A percentile compares a stretch with the other conserved stretches of the same genome.
Evolutionary conservation across 2,329 filamentous ascomycete species (phyloP).

Genomic region (Alternaria hordeiaustralica): DNA sequence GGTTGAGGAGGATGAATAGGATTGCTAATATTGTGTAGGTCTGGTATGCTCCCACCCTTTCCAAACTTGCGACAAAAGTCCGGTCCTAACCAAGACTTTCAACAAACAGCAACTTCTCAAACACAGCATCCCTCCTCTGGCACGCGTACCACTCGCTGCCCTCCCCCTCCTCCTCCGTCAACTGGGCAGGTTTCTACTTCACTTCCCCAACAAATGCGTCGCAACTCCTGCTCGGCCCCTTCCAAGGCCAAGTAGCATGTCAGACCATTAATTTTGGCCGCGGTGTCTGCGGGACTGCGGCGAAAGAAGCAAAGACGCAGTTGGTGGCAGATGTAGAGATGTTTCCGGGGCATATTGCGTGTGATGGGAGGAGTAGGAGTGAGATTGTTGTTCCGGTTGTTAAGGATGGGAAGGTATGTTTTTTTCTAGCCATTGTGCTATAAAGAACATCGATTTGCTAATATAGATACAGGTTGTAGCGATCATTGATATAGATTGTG

Average conservation of each 20-base stretch:
- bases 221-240: slow-evolving; percentile 77
- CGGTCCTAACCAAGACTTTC: background rate
- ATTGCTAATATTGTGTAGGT: background rate
- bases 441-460: background rate
- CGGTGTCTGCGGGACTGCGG: slow-evolving; percentile 78
- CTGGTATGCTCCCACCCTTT: no score
- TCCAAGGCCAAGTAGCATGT: slow-evolving; percentile 77
- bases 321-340: slow-evolving; percentile 71
- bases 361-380: slow-evolving; percentile 76
- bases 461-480: slow-evolving; percentile 61
- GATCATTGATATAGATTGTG: slow-evolving; percentile 83
- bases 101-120: slow-evolving; percentile 68
- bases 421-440: background rate
- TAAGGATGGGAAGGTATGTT: slow-evolving; percentile 54
- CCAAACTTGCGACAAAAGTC: background rate
- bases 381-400: slow-evolving; percentile 83
- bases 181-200: slow-evolving; percentile 74
- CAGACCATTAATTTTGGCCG: slow-evolving; percentile 76
- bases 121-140: slow-evolving; percentile 77
- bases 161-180: slow-evolving; percentile 69
- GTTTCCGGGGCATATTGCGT: slow-evolving; percentile 83
- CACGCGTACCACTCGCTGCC: slow-evolving; percentile 78
- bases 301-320: slow-evolving; percentile 66
- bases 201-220: slow-evolving; percentile 45
- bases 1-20: background rate